Evolutionary conservation across 2,329 filamentous ascomycete genomes (phyloP).

Genomic region (Aspergillus terreus): DNA sequence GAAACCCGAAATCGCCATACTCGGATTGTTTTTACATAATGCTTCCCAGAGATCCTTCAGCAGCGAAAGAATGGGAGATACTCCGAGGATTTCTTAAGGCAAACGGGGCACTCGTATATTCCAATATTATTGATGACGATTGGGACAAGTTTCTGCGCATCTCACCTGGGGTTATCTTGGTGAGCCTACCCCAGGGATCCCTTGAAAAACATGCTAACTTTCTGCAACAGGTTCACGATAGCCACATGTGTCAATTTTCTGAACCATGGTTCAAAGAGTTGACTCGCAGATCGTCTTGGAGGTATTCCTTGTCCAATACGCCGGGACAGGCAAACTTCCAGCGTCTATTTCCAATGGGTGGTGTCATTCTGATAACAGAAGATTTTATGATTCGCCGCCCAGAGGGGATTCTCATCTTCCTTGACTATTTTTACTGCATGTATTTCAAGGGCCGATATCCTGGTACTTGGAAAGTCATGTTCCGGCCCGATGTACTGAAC

Average conservation of each 20-base stretch:
- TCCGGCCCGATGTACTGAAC: conserved; percentile 33
- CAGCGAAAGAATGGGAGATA: conserved; percentile 21
- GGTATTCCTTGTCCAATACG: conserved; percentile 24
- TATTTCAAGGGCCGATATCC: conserved; percentile 18
- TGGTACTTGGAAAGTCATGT: conserved; percentile 36
- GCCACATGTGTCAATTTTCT: conserved; percentile 26
- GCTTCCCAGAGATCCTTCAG: conserved; percentile 23
- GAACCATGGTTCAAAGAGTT: conserved; percentile 24
- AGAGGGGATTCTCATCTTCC: conserved; percentile 25
- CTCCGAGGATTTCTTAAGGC: conserved; percentile 23
- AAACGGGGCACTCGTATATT: conserved; percentile 1
- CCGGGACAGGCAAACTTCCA: conserved; percentile 26
- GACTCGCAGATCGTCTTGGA: conserved; percentile 31
- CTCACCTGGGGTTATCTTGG: conserved; percentile 30
- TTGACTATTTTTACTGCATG: conserved; percentile 33
- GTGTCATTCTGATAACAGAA: conserved; percentile 39
- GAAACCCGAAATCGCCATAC: conserved; percentile 8
- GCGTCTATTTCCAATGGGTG: conserved; percentile 37
- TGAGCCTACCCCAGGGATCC: conserved; percentile 19
- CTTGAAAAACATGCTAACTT: conserved; percentile 6
- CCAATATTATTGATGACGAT: conserved; percentile 18
- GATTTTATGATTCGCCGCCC: conserved; percentile 33
- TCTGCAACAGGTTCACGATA: conserved; percentile 34
- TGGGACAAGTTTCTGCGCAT: conserved; percentile 34
- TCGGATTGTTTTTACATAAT: conserved; percentile 33